Base-by-base conservation (phyloP, 106 monocot species). In the Alisma plantagoaquatica region DNA sequence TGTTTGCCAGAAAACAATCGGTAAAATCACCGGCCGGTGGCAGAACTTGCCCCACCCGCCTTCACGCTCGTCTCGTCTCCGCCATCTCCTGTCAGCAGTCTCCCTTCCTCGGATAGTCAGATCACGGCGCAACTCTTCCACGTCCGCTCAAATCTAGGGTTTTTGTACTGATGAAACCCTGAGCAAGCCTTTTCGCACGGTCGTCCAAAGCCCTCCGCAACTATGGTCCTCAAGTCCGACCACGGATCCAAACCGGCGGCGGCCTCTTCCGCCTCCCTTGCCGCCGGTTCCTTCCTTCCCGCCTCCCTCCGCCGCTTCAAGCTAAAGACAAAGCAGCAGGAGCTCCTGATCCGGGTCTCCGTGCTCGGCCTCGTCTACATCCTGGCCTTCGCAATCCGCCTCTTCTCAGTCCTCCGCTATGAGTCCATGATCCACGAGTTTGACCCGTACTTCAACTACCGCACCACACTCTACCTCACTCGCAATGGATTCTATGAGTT, bases 361-460 rank as follows among this genome's bases (percentile, higher is more conserved):
- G 28, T 49, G 1, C 67, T 67, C 25, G 27, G 27, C 67, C 67
- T 67, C 56, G 57, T 57, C 49, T 67, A 67, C 67, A 7, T 67
- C 57, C 67, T 67, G 20, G 67, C 67, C 56, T 67, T 67, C 35
- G 23, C 49, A 47, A 26, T 57, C 48, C 67, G 67, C 25, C 57
- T 67, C 32, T 67, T 67, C 57, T 48, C 48, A 47, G 67, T 67
- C 10, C 67, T 67, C 25, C 56, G 67, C 25, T 67, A 67, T 41
- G 67, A 67, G 38, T 67, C 67, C 30, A 67, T 67, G 67, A 67
- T 67, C 67, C 67, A 67, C 57, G 67, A 67, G 38, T 67, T 67
- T n/a, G 67, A 67, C 22, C 67, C 67, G 20, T 67, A 67, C 57
- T 67, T 67, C 48, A 67, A 67, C 49, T 67, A 67, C 67, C 56